A percentile compares a stretch with the other conserved stretches of the same genome.
Conservation (phyloP, 1,284 basidiomycete species). For the Cryptococcus wingfieldii region DNA sequence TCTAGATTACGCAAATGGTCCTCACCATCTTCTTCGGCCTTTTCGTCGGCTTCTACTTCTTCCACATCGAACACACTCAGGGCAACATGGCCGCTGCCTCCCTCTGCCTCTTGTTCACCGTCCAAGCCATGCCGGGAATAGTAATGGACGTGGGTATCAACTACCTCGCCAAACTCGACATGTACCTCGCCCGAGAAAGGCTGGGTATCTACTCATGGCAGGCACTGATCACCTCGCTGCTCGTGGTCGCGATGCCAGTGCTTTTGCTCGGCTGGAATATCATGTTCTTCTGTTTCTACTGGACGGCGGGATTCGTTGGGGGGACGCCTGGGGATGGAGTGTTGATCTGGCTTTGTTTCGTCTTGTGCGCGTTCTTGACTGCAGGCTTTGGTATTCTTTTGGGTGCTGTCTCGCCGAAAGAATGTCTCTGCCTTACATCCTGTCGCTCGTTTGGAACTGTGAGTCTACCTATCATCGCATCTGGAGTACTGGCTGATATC, state of each 20-base stretch:
- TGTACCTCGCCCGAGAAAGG: neutral
- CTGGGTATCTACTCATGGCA: neutral
- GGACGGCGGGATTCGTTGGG: neutral
- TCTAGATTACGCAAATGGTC: neutral
- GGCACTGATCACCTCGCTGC: neutral
- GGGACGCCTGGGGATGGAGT: neutral
- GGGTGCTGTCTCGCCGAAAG: neutral
- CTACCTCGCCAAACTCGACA: neutral
- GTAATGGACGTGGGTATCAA: neutral
- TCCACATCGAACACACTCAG: neutral
- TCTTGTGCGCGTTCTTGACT: neutral
- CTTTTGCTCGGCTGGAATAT: neutral
- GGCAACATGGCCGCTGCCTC: neutral
- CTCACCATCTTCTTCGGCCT: neutral
- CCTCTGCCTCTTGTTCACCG: neutral
- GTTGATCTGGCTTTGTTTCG: neutral
- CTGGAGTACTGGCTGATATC: neutral
- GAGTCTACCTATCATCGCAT: neutral
- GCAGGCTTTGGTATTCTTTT: neutral
- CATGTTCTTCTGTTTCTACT: neutral
- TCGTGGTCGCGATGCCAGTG: neutral
- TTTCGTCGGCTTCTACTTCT: neutral
- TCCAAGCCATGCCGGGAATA: neutral
- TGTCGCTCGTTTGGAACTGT: neutral
- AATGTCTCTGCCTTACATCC: neutral